Conservation (phyloP, 352 stramenopile genomes). For the Phytophthora gonapodyides region DNA sequence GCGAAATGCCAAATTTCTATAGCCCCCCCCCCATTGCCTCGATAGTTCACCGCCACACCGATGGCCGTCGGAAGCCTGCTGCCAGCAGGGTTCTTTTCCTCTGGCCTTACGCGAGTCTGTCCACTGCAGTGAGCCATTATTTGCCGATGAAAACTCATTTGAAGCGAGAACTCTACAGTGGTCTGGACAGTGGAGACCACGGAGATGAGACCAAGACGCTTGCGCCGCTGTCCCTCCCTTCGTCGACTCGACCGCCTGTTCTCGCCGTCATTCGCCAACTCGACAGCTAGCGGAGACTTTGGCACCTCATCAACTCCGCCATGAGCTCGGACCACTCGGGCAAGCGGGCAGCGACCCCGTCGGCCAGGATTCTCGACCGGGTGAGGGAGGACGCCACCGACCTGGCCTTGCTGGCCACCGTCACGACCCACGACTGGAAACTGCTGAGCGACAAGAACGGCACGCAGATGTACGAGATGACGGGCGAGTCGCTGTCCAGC, state of each 20-base stretch:
- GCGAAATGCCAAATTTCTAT: too few species aligned
- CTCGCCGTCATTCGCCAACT: slow-evolving; percentile 23
- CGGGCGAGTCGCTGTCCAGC: slow-evolving; percentile 41
- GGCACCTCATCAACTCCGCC: neutral
- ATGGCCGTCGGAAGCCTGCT: neutral
- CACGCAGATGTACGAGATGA: slow-evolving; percentile 60
- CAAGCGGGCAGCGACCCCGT: slow-evolving; percentile 42
- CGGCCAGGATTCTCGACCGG: slow-evolving; percentile 46
- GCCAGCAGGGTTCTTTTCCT: neutral
- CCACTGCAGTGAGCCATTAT: neutral
- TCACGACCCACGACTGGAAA: slow-evolving; percentile 41
- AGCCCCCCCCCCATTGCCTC: neutral
- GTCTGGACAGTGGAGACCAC: slow-evolving; percentile 5
- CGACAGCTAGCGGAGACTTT: slow-evolving; percentile 24
- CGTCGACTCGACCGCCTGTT: neutral
- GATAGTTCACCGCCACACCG: neutral
- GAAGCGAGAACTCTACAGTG: slow-evolving; percentile 9
- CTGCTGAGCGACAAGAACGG: slow-evolving; percentile 49
- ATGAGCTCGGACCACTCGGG: slow-evolving; percentile 37
- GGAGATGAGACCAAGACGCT: slow-evolving; percentile 13
- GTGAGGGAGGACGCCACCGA: slow-evolving; percentile 48
- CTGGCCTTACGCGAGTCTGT: neutral
- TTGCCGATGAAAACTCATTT: slow-evolving; percentile 7
- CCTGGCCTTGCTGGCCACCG: slow-evolving; percentile 45
- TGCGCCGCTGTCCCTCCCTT: neutral